These are phyloP conservation scores for Xylariaceae sp. DNA, from an alignment of 2,329 filamentous ascomycete genomes.

Conservation along the genomic window DNA sequence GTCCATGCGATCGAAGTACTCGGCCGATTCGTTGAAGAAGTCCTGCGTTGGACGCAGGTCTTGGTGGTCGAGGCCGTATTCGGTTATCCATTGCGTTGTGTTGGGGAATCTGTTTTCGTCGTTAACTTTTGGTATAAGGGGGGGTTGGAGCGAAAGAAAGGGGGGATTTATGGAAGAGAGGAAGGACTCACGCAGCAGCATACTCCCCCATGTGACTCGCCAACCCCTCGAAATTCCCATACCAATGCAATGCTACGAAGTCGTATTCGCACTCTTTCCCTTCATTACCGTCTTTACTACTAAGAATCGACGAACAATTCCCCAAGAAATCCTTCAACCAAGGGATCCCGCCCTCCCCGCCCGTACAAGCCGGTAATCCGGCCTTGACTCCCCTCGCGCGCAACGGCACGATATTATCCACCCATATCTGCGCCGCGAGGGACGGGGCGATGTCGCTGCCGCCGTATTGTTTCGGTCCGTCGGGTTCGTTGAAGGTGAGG, in stretches of 20 bases:
- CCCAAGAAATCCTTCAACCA: conserved; percentile 65
- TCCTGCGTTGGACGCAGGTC: conserved; percentile 52
- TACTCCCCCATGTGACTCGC: conserved; percentile 61
- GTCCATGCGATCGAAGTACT: conserved; percentile 60
- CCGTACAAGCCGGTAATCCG: conserved; percentile 66
- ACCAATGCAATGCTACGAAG: conserved; percentile 62
- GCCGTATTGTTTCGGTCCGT: conserved; percentile 48
- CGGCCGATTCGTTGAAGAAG: conserved; percentile 62
- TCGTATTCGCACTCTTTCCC: conserved; percentile 55
- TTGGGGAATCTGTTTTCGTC: too few relatives aligned
- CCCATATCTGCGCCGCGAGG: conserved; percentile 63
- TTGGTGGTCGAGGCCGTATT: conserved; percentile 61
- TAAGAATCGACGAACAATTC: conserved; percentile 58
- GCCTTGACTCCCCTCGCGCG: conserved; percentile 58
- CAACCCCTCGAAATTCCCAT: conserved; percentile 63
- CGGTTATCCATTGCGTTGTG: conserved; percentile 68
- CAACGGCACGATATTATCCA: conserved; percentile 65
- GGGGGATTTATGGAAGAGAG: background rate
- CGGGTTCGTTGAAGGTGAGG: conserved; percentile 76
- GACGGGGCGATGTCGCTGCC: conserved; percentile 58
- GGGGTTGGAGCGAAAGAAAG: background rate
- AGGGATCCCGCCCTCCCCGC: conserved; percentile 50
- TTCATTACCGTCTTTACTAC: conserved; percentile 25
- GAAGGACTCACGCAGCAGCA: conserved; percentile 36
- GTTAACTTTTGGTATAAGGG: too few relatives aligned